These are phyloP conservation scores for Septoria linicola DNA, from an alignment of 2,329 filamentous ascomycete genomes.

Conservation along the genomic window DNA sequence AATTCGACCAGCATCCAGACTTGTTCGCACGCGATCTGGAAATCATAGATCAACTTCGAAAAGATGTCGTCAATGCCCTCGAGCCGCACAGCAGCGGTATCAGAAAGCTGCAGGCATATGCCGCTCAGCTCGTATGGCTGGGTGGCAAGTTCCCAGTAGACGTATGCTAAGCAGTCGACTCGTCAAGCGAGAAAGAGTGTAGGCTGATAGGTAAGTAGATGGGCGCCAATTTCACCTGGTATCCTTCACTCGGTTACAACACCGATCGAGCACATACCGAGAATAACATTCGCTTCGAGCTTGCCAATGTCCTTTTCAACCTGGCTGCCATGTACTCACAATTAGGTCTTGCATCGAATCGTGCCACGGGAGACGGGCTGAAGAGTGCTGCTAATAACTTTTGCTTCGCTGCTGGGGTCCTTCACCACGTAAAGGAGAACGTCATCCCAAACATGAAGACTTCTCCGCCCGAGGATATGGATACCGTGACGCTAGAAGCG, in stretches of 20 bases:
- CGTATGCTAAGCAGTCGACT: constrained; percentile 50
- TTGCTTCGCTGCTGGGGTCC: constrained; percentile 79
- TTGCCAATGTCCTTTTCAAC: constrained; percentile 91
- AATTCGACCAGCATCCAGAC: constrained; percentile 98
- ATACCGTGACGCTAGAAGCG: constrained; percentile 79
- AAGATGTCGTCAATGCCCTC: constrained; percentile 81
- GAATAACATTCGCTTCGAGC: constrained; percentile 74
- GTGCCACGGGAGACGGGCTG: constrained; percentile 75
- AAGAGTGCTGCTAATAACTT: constrained; percentile 89
- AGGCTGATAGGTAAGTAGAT: constrained; percentile 55
- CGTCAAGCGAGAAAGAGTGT: constrained; percentile 2
- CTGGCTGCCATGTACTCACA: constrained; percentile 91
- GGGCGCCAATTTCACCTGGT: constrained; percentile 95
- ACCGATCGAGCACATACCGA: constrained; percentile 39
- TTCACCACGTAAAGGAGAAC: constrained; percentile 71
- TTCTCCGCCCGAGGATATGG: constrained; percentile 88
- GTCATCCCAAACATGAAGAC: constrained; percentile 80
- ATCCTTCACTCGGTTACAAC: constrained; percentile 79
- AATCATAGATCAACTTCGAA: constrained; percentile 77
- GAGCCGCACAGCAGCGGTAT: constrained; percentile 87
- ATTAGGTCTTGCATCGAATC: constrained; percentile 77
- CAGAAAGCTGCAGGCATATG: constrained; percentile 84
- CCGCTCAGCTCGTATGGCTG: constrained; percentile 89
- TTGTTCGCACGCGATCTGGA: constrained; percentile 91
- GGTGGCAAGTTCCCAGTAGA: constrained; percentile 95